These are phyloP conservation scores for Croton setiger DNA, from an alignment of 441 rosid species.

Conservation along the genomic window DNA sequence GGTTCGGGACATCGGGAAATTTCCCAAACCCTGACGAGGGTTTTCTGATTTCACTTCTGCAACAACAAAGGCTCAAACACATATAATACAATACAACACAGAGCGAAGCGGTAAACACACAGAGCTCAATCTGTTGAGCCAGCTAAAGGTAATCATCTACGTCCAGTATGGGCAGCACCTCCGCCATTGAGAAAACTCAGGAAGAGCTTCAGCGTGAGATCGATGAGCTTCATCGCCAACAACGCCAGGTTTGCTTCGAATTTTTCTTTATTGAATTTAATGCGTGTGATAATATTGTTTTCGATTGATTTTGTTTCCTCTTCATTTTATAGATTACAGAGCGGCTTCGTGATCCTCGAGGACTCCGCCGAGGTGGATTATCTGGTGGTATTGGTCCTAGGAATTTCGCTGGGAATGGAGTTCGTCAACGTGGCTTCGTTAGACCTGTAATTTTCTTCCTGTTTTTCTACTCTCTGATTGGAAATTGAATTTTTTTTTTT, in stretches of 20 bases:
- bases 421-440: slow-evolving; percentile 54
- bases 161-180: slow-evolving; percentile 52
- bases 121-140: background rate
- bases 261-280: background rate
- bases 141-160: background rate
- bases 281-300: background rate
- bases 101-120: too few species aligned
- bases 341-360: slow-evolving; percentile 90
- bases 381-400: slow-evolving; percentile 46
- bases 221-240: slow-evolving; percentile 91
- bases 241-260: slow-evolving; percentile 57
- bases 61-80: background rate
- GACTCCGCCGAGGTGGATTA: slow-evolving; percentile 75
- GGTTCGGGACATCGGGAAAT: background rate
- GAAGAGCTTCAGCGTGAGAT: slow-evolving; percentile 82
- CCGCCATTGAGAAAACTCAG: slow-evolving; percentile 67
- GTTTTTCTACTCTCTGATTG: too few species aligned
- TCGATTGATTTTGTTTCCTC: background rate
- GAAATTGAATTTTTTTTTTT: background rate
- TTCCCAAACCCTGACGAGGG: slow-evolving; percentile 7
- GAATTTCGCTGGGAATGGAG: slow-evolving; percentile 50
- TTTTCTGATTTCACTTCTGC: background rate
- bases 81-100: too few species aligned
- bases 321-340: slow-evolving; percentile 60
- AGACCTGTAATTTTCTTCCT: slow-evolving; percentile 48